Base-by-base conservation (phyloP, 306 rosid species). In the Oxytropis ochrocephala region DNA sequence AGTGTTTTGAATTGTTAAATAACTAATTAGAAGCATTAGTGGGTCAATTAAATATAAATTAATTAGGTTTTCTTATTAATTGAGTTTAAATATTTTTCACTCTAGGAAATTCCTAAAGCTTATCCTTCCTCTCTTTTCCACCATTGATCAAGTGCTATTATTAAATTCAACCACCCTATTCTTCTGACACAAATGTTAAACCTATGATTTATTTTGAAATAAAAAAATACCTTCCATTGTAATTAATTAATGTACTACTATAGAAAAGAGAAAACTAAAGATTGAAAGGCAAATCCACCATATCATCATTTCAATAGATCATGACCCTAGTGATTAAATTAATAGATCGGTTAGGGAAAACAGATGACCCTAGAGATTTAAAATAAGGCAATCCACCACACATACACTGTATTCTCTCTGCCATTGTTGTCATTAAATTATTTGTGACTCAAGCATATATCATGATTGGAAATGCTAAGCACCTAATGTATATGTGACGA, bases 11-110 rank as follows among this genome's bases (percentile, higher is more conserved):
- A 67, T 51, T 19, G 12, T 42, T n/a, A 59, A 59, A 59, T 24
- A 74, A 21, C 70, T 83, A 78, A 67, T 73, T 19, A 46, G 59
- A 76, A 27, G 35, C 35, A 30, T 24, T 61, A 33, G 76, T 76
- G 85, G 74, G 39, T 41, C 73, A 24, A 27, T 43, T 72, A 59
- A 36, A 64, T 78, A 61, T 74, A n/a, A 21, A 57, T 75, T 18
- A n/a, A 47, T 41, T 36, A 67, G 49, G 51, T 59, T 43, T 43
- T 67, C 29, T 36, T 39, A 36, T 18, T 77, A 53, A 63, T 77
- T 63, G 29, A 46, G 11, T 43, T 53, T 35, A 18, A 46, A 7
- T 12, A 29, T 4, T 54, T 54, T 13, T 44, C 19, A 55, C 39
- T 55, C 19, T 30, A 41, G 62, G 42, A 33, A 33, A 9, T 24